These are phyloP conservation scores for Annulohypoxylon truncatum DNA, from an alignment of 2,329 filamentous ascomycete species.

Conservation along the genomic window DNA sequence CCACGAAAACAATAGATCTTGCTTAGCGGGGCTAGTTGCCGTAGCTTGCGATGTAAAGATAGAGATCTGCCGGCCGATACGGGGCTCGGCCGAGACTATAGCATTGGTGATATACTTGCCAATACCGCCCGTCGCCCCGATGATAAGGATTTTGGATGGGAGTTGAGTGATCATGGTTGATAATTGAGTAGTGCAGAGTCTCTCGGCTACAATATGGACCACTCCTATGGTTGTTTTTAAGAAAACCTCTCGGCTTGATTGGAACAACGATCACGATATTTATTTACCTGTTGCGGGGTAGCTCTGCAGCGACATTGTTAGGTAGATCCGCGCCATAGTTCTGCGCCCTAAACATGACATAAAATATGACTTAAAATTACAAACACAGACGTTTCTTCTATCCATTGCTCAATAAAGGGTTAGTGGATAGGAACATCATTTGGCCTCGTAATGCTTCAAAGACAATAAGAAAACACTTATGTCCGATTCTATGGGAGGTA, in stretches of 20 bases:
- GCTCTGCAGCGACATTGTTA: constrained; percentile 1
- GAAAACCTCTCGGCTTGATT: neutral
- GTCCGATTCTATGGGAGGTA: neutral
- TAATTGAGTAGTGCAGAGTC: neutral
- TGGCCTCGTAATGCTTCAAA: neutral
- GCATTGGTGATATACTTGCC: constrained; percentile 52
- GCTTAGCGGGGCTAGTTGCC: constrained; percentile 57
- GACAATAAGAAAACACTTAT: neutral
- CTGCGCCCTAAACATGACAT: constrained; percentile 9
- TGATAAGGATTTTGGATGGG: constrained; percentile 49
- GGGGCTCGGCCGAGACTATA: constrained; percentile 49
- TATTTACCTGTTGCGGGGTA: constrained; percentile 25
- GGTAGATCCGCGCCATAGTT: neutral
- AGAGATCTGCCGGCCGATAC: constrained; percentile 49
- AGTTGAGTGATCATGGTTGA: constrained; percentile 37
- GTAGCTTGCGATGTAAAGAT: constrained; percentile 68
- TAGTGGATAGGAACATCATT: neutral
- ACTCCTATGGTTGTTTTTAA: neutral
- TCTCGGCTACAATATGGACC: neutral
- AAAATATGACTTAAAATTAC: neutral
- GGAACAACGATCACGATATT: constrained; percentile 5
- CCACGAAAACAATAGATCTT: constrained; percentile 57
- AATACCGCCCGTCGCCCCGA: constrained; percentile 52
- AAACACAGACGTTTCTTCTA: neutral
- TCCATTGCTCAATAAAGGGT: neutral